phyloP scores from a whole-genome alignment of 345 rosid species.

The Populus tremula region DNA sequence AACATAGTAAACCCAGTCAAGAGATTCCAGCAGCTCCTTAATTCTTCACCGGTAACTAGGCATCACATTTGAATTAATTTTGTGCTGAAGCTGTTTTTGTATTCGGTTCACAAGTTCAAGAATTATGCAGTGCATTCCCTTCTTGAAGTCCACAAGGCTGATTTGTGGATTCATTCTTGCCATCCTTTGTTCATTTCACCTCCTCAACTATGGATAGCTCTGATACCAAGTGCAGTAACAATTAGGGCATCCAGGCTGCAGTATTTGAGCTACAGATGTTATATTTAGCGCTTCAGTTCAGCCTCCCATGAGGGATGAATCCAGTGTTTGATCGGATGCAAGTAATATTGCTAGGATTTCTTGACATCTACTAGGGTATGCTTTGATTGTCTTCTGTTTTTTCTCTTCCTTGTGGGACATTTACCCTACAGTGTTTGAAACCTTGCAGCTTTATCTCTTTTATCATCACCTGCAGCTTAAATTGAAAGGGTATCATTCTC shows the following conservation, averaged over 20 bases:
- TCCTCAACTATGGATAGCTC: neutral
- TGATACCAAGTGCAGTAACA: neutral
- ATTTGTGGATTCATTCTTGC: neutral
- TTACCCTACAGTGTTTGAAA: neutral
- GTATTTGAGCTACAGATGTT: neutral
- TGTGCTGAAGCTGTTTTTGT: neutral
- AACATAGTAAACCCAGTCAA: constrained; percentile 11
- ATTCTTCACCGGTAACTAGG: neutral
- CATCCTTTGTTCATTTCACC: neutral
- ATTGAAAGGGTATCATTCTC: neutral
- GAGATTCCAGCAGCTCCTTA: neutral
- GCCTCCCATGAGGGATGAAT: neutral
- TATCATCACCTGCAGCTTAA: neutral
- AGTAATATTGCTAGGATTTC: neutral
- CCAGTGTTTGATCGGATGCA: neutral
- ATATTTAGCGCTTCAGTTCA: neutral
- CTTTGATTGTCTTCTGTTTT: neutral
- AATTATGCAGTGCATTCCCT: neutral
- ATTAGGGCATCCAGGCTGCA: neutral
- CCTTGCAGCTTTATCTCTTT: neutral
- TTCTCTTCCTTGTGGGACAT: neutral
- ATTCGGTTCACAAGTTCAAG: neutral
- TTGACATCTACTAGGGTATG: neutral
- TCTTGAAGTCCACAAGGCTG: neutral
- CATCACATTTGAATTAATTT: neutral